Percentiles rank a stretch among this genome's conserved stretches.
phyloP scores from a whole-genome alignment of 495 filamentous ascomycete species.

The Podospora appendiculata region DNA sequence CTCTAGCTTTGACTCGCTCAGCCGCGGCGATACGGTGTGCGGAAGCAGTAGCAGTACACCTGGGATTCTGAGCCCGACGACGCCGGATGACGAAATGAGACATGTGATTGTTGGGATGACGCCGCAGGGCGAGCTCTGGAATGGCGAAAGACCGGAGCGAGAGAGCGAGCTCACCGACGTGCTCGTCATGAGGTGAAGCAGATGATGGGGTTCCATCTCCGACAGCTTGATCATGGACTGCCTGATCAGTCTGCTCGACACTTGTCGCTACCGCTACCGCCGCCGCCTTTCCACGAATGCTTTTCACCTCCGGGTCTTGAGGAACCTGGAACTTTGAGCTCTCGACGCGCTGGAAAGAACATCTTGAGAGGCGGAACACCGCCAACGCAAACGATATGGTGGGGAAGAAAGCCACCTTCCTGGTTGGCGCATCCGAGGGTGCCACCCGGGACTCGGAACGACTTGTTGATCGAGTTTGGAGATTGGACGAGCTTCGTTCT shows the following conservation, averaged over 20 bases:
- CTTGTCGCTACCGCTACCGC: background rate
- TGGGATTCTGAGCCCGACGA: slow-evolving; percentile 34
- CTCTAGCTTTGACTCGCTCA: slow-evolving; percentile 28
- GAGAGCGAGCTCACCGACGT: slow-evolving; percentile 25
- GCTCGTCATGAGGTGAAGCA: slow-evolving; percentile 16
- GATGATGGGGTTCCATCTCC: background rate
- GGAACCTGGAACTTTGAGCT: too few species aligned
- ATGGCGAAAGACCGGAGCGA: slow-evolving; percentile 11
- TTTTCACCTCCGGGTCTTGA: too few species aligned
- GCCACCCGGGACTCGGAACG: too few species aligned
- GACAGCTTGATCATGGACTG: too few species aligned
- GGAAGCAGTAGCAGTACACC: slow-evolving; percentile 28
- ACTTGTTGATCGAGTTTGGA: too few species aligned
- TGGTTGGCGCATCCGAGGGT: too few species aligned
- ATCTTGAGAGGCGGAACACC: too few species aligned
- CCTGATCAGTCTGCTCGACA: background rate
- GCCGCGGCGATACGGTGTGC: slow-evolving; percentile 24
- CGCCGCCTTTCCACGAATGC: background rate
- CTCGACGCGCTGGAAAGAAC: too few species aligned
- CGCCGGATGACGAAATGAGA: slow-evolving; percentile 20
- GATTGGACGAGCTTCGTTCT: too few species aligned
- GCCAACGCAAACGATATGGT: too few species aligned
- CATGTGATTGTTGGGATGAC: slow-evolving; percentile 14
- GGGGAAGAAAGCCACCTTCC: too few species aligned
- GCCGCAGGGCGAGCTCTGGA: slow-evolving; percentile 24